Conservation (phyloP, 345 rosid genomes). For the Linum trigynum region DNA sequence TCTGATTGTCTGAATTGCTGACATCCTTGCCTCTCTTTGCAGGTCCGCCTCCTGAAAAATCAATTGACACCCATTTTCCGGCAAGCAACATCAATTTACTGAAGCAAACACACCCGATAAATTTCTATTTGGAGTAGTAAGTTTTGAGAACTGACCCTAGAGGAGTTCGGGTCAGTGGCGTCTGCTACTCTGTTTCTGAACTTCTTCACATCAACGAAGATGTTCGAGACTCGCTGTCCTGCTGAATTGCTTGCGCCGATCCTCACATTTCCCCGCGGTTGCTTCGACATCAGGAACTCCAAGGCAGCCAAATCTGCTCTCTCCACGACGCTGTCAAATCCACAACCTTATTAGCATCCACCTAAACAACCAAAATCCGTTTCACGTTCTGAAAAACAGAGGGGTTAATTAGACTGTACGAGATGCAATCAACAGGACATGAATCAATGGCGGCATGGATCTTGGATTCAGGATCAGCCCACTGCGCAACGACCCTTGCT, state of each 20-base stretch:
- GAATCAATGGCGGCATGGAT: slow-evolving; percentile 66
- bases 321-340: slow-evolving; percentile 47
- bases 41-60: slow-evolving; percentile 32
- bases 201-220: slow-evolving; percentile 74
- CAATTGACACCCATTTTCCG: not conserved
- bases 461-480: slow-evolving; percentile 83
- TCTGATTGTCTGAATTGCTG: slow-evolving; percentile 61
- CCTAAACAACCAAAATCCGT: not conserved
- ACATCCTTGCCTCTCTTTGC: slow-evolving; percentile 40
- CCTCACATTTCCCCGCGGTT: slow-evolving; percentile 78
- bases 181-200: slow-evolving; percentile 42
- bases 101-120: not conserved
- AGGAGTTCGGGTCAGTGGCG: slow-evolving; percentile 25
- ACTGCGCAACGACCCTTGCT: slow-evolving; percentile 85
- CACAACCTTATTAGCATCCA: not conserved
- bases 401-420: slow-evolving; percentile 29
- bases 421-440: slow-evolving; percentile 83
- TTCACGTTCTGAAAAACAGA: not conserved
- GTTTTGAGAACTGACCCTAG: slow-evolving; percentile 25
- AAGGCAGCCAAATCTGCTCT: slow-evolving; percentile 76
- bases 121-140: not conserved
- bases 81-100: not conserved
- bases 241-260: slow-evolving; percentile 53
- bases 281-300: slow-evolving; percentile 85
- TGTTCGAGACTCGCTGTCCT: slow-evolving; percentile 56